Base-by-base conservation (phyloP, 495 filamentous ascomycete genomes). In the Neurospora sp. region DNA sequence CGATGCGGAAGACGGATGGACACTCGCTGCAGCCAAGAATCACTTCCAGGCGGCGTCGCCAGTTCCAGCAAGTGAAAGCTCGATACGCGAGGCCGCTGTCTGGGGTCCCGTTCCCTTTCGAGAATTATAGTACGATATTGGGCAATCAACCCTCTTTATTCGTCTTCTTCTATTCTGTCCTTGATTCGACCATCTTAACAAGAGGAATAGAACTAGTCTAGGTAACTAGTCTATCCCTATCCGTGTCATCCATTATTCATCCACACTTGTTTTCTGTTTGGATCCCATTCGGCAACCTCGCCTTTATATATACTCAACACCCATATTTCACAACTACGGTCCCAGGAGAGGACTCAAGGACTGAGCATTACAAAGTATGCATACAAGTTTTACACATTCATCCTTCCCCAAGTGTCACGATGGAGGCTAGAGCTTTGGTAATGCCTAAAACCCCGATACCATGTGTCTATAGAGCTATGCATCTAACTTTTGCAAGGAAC, bases 401-500 rank as follows among this genome's bases (percentile, higher is more conserved):
- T 71, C 44, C 41, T 42, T 37, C 12, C 71, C 73, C 40, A 39
- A 44, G 41, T 61, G 70, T 70, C 71, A 37, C 72, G 44, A 80
- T 80, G 78, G 78, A 80, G 76, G 78, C 74, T 38, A 70, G 74
- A 71, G 75, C 75, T 46, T 39, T 73, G 71, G 75, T 76, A 69
- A 76, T 61, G 6, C 18, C 40, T 53, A 12, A 35, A 3, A 18
- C 22, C 40, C 35, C 48, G 9, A 14, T 37, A n/a, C 22, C 2
- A 40, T 31, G 72, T 11, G 37, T 38, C n/a, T n/a, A 73, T 66
- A 73, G 78, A 80, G 75, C 83, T 73, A 70, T 61, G 69, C 73
- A 70, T 77, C 73, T 78, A 20, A 77, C 59, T 31, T 27, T 27
- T 22, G 61, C 72, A 81, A 94, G 91, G 87, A 85, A 83, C 87